phyloP scores from a whole-genome alignment of 306 rosid genomes.

The Astragalus membranaceus region DNA sequence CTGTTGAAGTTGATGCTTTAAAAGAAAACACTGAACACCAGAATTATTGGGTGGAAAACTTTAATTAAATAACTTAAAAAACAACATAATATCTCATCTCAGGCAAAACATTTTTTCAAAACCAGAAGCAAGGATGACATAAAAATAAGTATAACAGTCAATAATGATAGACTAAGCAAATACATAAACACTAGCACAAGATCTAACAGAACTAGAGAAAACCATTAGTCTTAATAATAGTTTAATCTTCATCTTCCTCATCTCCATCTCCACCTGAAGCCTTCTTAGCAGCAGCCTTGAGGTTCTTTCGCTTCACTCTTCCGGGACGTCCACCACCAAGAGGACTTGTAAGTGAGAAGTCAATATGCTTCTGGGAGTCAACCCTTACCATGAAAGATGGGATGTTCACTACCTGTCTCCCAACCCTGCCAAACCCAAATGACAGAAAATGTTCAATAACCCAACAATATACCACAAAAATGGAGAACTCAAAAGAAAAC shows the following conservation, averaged over 20 bases:
- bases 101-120: not conserved
- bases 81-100: too few species aligned
- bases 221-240: not conserved
- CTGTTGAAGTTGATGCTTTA: not conserved
- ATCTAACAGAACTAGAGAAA: not conserved
- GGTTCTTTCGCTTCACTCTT: slow-evolving; percentile 58
- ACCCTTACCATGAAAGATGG: slow-evolving; percentile 60
- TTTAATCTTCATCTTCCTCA: slow-evolving; percentile 57
- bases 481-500: not conserved
- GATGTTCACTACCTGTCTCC: slow-evolving; percentile 61
- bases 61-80: not conserved
- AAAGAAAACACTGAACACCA: not conserved
- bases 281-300: slow-evolving; percentile 58
- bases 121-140: not conserved
- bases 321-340: slow-evolving; percentile 66
- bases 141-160: not conserved
- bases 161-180: not conserved
- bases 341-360: slow-evolving; percentile 54
- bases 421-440: slow-evolving; percentile 41
- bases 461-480: not conserved
- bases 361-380: slow-evolving; percentile 65
- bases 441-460: not conserved
- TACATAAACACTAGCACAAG: not conserved
- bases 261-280: slow-evolving; percentile 64
- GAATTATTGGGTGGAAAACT: not conserved